Evolutionary conservation across 2,329 filamentous ascomycete species (phyloP), one percentile per base, ranked within the genome.

Genomic region (Zasmidium angulare): DNA sequence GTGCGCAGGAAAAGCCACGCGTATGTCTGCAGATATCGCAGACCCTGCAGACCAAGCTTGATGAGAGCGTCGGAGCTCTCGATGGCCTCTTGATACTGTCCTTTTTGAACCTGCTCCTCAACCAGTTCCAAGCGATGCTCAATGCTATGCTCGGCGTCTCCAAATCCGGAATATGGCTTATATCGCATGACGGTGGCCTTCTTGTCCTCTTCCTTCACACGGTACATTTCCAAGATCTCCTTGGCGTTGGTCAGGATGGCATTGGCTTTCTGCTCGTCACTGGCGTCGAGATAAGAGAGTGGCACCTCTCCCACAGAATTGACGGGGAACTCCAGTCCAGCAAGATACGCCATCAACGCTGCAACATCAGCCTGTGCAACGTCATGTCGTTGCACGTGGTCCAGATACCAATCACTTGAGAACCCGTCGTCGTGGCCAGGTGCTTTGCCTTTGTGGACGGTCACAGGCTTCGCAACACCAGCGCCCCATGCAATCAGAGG

Each of bases 301-400:
- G 95, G 95, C 29, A 99, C 82, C 75, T 96, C 89, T 50, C 95
- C 95, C 2, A 99, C 95, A 0, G 93, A 98, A 73, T 99, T 99
- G 55, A 93, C 93, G 0, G 95, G 96, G 69, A 93, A 99, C 66
- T 93, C 89, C 12, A 93, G 78, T 2, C 95, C 95, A 51, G 86
- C 86, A 17, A 99, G 82, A 70, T 98, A 96, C 0, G 96, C 88
- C 95, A 99, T 99, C 60, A 99, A 83, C 9, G 95, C 90, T 4
- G 95, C 95, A 54, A 99, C 85, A 76, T 99, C 95, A 3, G 95
- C 95, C 73, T 99, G 95, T 2, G 87, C 86, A 50, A 99, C 93
- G 75, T 99, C 95, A 68, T 98, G 89, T 62, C 96, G 86, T 71
- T 88, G 86, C 43, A 99, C 81, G 55, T 89, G 81, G 67, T 93